Conservation (phyloP, 352 stramenopile genomes). For the Phytophthora megakarya region DNA sequence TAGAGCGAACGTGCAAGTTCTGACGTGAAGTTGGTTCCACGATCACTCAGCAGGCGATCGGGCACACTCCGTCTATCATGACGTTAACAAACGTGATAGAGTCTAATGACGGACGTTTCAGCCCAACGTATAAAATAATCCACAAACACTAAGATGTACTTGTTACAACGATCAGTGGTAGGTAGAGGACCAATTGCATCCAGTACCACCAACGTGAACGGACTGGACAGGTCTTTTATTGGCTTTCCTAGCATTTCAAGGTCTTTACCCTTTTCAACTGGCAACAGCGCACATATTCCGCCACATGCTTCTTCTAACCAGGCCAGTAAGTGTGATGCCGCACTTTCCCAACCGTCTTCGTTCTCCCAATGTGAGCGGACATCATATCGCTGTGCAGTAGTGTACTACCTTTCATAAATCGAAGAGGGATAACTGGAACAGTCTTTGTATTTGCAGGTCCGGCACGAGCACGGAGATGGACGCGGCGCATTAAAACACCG, state of each 20-base stretch:
- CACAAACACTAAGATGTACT: slow-evolving; percentile 1
- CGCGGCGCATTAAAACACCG: too few species aligned
- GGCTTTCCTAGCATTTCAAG: not conserved
- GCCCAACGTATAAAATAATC: not conserved
- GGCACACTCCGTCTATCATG: slow-evolving; percentile 1
- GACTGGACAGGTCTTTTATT: not conserved
- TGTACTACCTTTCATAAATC: not conserved
- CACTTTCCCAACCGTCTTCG: not conserved
- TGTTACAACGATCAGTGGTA: not conserved
- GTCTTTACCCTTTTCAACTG: not conserved
- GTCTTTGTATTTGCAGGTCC: not conserved
- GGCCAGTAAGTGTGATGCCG: not conserved
- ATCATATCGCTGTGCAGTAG: not conserved
- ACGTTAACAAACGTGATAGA: not conserved
- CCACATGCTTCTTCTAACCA: not conserved
- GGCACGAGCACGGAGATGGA: not conserved
- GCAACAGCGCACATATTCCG: not conserved
- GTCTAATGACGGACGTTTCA: not conserved
- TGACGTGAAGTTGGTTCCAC: slow-evolving; percentile 5
- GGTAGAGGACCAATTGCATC: not conserved
- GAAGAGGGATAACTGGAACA: not conserved
- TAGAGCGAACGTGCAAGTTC: not conserved
- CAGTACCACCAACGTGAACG: not conserved
- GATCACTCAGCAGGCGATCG: slow-evolving; percentile 1
- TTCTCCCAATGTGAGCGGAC: not conserved